These are phyloP conservation scores for Ceratobasidium sp. DNA, from an alignment of 1,284 basidiomycete genomes.

Conservation along the genomic window DNA sequence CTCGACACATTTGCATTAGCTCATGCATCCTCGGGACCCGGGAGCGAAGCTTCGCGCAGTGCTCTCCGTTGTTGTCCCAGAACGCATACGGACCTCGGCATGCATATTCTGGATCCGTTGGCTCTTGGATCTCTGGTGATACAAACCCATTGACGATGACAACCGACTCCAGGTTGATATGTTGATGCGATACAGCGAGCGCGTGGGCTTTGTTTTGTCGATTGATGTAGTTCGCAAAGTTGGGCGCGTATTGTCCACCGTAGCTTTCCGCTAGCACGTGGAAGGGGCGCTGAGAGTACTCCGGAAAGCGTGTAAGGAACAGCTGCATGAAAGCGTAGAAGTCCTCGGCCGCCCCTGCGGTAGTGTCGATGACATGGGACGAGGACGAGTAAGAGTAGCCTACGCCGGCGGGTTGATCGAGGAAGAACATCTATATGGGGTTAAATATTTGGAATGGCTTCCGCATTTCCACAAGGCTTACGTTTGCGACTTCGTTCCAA, in stretches of 20 bases:
- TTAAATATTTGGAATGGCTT: too few species aligned
- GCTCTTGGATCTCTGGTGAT: background rate
- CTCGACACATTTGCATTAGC: slow-evolving; percentile 18
- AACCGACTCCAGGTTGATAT: slow-evolving; percentile 36
- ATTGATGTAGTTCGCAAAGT: slow-evolving; percentile 69
- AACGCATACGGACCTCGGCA: slow-evolving; percentile 38
- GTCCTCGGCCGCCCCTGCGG: slow-evolving; percentile 51
- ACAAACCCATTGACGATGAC: slow-evolving; percentile 34
- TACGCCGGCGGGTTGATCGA: slow-evolving; percentile 80
- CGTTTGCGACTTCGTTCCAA: slow-evolving; percentile 41
- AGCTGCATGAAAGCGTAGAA: slow-evolving; percentile 72
- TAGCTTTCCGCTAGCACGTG: slow-evolving; percentile 75
- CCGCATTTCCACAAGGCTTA: background rate
- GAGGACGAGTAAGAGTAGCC: slow-evolving; percentile 74
- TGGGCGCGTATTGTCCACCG: slow-evolving; percentile 72
- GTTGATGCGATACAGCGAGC: background rate
- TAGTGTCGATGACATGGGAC: slow-evolving; percentile 54
- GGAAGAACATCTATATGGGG: slow-evolving; percentile 69
- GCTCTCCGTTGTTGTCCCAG: slow-evolving; percentile 37
- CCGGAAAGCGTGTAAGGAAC: slow-evolving; percentile 67
- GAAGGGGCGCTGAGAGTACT: slow-evolving; percentile 55
- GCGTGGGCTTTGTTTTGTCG: slow-evolving; percentile 63
- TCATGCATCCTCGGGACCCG: slow-evolving; percentile 21
- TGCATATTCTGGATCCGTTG: slow-evolving; percentile 35
- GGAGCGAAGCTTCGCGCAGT: slow-evolving; percentile 38